Conservation (phyloP, 768 basidiomycete genomes). For the Mycena epipterygia region DNA sequence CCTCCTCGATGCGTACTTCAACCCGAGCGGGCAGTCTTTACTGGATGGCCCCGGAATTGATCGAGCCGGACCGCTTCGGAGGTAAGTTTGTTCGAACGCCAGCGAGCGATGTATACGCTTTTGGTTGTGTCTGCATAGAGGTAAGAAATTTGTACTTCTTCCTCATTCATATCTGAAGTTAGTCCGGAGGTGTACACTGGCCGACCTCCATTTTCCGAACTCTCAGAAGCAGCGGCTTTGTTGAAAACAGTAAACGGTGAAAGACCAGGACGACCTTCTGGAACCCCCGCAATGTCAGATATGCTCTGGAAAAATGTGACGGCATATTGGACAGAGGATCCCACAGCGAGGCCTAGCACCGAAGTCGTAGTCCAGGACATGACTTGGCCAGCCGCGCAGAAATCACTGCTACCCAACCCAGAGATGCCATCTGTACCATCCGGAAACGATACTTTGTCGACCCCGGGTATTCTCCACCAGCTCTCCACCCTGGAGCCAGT, state of each 20-base stretch:
- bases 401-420: not conserved
- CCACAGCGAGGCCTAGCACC: not conserved
- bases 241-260: constrained; percentile 5
- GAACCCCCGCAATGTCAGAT: not conserved
- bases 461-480: too few relatives aligned
- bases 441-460: too few relatives aligned
- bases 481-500: too few relatives aligned
- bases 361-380: not conserved
- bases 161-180: too few relatives aligned
- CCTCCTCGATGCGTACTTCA: constrained; percentile 38
- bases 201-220: constrained; percentile 10
- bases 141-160: constrained; percentile 24
- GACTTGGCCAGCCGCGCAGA: constrained; percentile 7
- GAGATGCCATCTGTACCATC: too few relatives aligned
- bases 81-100: constrained; percentile 41
- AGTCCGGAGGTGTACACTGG: constrained; percentile 32
- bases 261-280: not conserved
- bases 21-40: constrained; percentile 46
- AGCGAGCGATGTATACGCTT: constrained; percentile 49
- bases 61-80: constrained; percentile 41
- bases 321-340: not conserved
- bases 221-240: constrained; percentile 13
- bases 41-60: too few relatives aligned
- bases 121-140: constrained; percentile 51
- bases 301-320: not conserved